A percentile compares a stretch with the other conserved stretches of the same genome.
Conservation (phyloP, 2,329 filamentous ascomycete genomes). For the Penicillium glabrum region DNA sequence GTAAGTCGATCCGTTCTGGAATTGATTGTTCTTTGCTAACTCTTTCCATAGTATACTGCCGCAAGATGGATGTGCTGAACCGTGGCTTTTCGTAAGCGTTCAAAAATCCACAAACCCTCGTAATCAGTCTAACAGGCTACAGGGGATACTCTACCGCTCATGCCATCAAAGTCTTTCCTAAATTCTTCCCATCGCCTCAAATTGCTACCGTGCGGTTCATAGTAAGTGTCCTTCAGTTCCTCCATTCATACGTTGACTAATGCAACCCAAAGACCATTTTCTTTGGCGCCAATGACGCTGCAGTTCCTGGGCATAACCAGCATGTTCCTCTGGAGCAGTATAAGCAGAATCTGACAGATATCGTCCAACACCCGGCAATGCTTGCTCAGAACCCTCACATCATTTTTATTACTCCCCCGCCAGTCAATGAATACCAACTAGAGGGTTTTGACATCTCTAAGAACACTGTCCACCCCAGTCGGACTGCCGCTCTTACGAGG, state of each 20-base stretch:
- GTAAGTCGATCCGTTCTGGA: constrained; percentile 47
- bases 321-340: constrained; percentile 77
- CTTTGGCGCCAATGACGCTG: constrained; percentile 89
- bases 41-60: constrained; percentile 61
- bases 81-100: constrained; percentile 67
- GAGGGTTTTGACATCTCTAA: constrained; percentile 49
- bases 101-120: background rate
- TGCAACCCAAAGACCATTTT: constrained; percentile 62
- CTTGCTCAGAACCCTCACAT: constrained; percentile 71
- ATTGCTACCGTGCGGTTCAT: constrained; percentile 48
- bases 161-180: constrained; percentile 66
- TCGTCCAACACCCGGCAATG: constrained; percentile 71
- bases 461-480: constrained; percentile 52
- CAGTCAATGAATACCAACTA: constrained; percentile 73
- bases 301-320: constrained; percentile 67
- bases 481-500: constrained; percentile 62
- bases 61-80: constrained; percentile 83
- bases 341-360: constrained; percentile 67
- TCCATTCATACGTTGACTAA: background rate
- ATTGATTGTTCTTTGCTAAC: background rate
- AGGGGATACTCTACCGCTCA: constrained; percentile 81
- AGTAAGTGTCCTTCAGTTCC: constrained; percentile 27
- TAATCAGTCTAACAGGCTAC: background rate
- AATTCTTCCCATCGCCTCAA: constrained; percentile 68
- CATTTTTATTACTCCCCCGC: constrained; percentile 74